Evolutionary conservation across 164 flowering plant species (phyloP), one percentile per base, ranked within the genome.

Genomic region (Houttuynia cordata): DNA sequence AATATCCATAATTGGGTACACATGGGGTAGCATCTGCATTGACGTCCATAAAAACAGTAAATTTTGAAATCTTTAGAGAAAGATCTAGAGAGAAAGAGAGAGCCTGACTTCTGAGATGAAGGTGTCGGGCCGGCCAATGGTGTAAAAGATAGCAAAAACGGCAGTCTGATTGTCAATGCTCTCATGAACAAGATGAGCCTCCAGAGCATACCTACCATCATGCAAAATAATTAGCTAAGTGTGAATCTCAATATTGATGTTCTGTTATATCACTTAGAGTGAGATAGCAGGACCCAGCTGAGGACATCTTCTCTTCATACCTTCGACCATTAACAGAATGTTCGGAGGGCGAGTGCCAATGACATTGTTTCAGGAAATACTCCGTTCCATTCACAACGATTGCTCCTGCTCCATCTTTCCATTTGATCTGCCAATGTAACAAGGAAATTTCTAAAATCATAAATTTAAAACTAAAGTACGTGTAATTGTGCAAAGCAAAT

Each of bases 271-370:
- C 17, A 14, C 3, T 12, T 1, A 45, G 49, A 17, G 14, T 3
- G 13, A 45, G 1, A 12, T 2, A 12, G 17, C 17, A 45, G 17
- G 0, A 45, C 13, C 17, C 8, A 45, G 13, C 45, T 41, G 17
- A 12, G 14, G 49, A 45, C 17, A 45, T 45, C 7, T 45, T 56
- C 37, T 23, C 19, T 24, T 56, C 39, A 2, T 56, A 78, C 76
- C 77, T 73, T 22, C 20, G 40, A 45, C 84, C 84, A 64, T 74
- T 63, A 63, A 80, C 57, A 42, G 84, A 68, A 60, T 82, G 84
- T 50, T 82, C 87, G 10, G 87, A 80, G 30, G 84, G 87, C 1
- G 87, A 78, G 63, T 82, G 87, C 84, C 84, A 80, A 24, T 82
- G 87, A 52, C 66, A 59, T 24, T 79, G 87, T 40, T 62, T 47